A percentile compares a stretch with the other conserved stretches of the same genome.
These are phyloP conservation scores for Tolypocladium tropicale DNA, from an alignment of 2,329 filamentous ascomycete genomes.

Conservation along the genomic window DNA sequence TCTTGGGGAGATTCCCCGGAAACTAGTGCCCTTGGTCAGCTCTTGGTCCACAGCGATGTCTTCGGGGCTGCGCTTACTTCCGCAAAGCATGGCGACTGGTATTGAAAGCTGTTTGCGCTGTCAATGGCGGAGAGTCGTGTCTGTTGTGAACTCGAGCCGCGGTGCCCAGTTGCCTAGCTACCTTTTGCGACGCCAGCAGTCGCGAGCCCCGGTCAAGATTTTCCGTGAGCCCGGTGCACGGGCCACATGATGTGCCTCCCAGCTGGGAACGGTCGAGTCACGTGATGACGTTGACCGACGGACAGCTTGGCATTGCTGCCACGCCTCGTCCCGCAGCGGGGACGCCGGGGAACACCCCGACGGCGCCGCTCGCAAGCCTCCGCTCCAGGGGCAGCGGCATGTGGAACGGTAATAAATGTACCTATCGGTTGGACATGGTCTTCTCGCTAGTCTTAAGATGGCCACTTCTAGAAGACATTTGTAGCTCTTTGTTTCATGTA, in stretches of 20 bases:
- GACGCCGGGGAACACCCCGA: constrained; percentile 14
- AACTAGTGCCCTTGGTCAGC: constrained; percentile 42
- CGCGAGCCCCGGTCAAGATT: constrained; percentile 10
- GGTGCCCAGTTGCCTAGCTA: neutral
- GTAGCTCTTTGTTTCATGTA: neutral
- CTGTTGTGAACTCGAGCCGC: neutral
- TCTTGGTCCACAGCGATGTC: neutral
- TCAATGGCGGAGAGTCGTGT: constrained; percentile 6
- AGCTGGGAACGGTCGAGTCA: neutral
- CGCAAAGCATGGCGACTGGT: constrained; percentile 34
- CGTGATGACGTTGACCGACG: too few species aligned
- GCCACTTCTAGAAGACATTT: neutral
- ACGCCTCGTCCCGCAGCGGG: constrained; percentile 7
- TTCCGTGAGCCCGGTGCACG: constrained; percentile 7
- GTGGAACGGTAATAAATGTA: neutral
- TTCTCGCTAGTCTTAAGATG: neutral
- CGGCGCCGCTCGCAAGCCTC: neutral
- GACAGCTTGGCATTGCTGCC: too few species aligned
- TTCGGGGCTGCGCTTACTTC: constrained; percentile 24
- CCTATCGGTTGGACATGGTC: neutral
- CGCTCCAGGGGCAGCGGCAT: neutral
- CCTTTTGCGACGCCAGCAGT: constrained; percentile 1
- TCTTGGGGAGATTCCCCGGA: constrained; percentile 94
- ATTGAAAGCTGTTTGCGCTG: constrained; percentile 11
- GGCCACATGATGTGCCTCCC: neutral